A percentile compares a stretch with the other conserved stretches of the same genome.
These are phyloP conservation scores for Nothophaeocryptopus gaeumannii DNA, from an alignment of 2,329 filamentous ascomycete species.

Conservation along the genomic window DNA sequence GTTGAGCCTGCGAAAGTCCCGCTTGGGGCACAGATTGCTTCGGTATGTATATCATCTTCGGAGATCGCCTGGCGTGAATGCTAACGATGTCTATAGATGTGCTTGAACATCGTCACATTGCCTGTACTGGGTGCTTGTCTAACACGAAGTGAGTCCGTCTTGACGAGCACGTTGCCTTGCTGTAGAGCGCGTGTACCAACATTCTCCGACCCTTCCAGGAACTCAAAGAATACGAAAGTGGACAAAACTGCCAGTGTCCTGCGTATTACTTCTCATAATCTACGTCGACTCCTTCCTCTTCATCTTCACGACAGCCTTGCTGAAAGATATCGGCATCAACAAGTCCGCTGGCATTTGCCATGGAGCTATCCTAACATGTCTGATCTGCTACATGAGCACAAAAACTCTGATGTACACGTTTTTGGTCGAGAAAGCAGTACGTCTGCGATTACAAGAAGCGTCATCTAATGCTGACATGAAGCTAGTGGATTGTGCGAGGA, in stretches of 20 bases:
- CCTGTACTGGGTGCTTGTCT: constrained; percentile 17
- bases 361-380: constrained; percentile 12
- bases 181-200: neutral
- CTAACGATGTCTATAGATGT: constrained; percentile 9
- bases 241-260: constrained; percentile 12
- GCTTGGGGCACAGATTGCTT: constrained; percentile 11
- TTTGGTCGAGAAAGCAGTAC: constrained; percentile 15
- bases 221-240: constrained; percentile 13
- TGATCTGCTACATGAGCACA: constrained; percentile 15
- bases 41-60: constrained; percentile 6
- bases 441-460: neutral
- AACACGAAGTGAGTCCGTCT: constrained; percentile 7
- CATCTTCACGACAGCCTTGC: constrained; percentile 13
- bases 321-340: constrained; percentile 18
- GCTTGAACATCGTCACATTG: constrained; percentile 14
- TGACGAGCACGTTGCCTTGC: neutral
- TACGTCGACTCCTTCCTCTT: constrained; percentile 18
- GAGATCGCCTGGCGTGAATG: neutral
- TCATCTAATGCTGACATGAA: neutral
- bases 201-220: neutral
- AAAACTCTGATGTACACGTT: constrained; percentile 17
- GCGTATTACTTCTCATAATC: constrained; percentile 11
- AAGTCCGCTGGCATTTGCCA: constrained; percentile 11
- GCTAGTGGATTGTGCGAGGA: constrained; percentile 18
- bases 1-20: constrained; percentile 11